Base-by-base conservation (phyloP, 805 yeast species). In the Zygotorulaspora chibaensis region DNA sequence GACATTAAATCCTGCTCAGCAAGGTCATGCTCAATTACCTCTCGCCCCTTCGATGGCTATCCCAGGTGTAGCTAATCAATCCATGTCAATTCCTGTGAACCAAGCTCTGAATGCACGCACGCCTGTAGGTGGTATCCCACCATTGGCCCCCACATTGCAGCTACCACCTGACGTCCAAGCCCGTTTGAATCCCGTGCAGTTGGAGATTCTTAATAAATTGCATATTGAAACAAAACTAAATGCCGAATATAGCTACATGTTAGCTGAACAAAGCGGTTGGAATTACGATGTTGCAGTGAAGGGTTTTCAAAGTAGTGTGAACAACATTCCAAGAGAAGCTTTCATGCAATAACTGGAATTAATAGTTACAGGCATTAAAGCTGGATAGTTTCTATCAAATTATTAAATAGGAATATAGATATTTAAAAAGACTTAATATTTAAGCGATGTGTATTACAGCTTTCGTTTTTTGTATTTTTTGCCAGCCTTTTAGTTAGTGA, bases 191-290 rank as follows among this genome's bases (percentile, higher is more conserved):
- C 72, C 74, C 0, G 62, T 66, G 6, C 95, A 85, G 61, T 80
- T 83, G 51, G 83, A 81, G 46, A 64, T 87, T 4, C 73, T 87
- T 13, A 74, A 76, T 17, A 83, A 77, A 57, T 67, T 91, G 18
- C 78, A 84, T 67, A 63, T 75, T 23, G 87, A 84, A 51, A 90
- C 97, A 0, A 79, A 81, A 40, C 71, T 90, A 54, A 89, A 77
- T 54, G 71, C 85, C n/a, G 85, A 86, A 56, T 90, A 81, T 63
- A 86, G 91, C 0, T 68, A 81, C 23, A 79, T 90, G 85, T 74
- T 93, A 33, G 83, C 89, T 46, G 89, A 88, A 62, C 96, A 89
- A 64, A 87, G 96, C 58, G 75, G 78, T 44, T 90, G 95, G 90
- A 84, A 86, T 63, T 82, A 79, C 55, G 80, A 78, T 23, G 74